Conservation (phyloP, 2,329 filamentous ascomycete genomes). For the Ustulina deusta region DNA sequence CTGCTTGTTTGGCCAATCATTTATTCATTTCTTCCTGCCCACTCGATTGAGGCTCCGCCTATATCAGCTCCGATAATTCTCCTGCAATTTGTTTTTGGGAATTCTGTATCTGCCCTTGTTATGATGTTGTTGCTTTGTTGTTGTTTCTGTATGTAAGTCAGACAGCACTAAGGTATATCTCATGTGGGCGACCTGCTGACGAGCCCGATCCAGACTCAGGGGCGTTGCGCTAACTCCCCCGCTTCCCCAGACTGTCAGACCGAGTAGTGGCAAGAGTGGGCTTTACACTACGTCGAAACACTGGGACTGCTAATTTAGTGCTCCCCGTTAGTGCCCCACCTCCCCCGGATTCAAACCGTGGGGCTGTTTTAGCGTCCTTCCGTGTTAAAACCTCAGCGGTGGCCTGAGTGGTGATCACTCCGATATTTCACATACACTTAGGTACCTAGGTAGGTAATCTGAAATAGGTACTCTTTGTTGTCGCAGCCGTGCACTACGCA, state of each 20-base stretch:
- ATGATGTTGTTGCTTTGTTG: not conserved
- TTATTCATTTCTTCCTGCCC: conserved; percentile 9
- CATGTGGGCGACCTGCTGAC: conserved; percentile 4
- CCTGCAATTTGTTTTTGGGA: not conserved
- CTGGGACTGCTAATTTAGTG: conserved; percentile 23
- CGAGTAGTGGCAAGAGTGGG: conserved; percentile 28
- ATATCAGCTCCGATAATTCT: not conserved
- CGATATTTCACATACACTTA: not conserved
- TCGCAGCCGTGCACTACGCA: not conserved
- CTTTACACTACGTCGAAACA: conserved; percentile 21
- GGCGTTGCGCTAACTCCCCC: conserved; percentile 29
- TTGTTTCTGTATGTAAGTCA: conserved; percentile 14
- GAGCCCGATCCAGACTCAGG: conserved; percentile 27
- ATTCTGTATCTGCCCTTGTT: not conserved
- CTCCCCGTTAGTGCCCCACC: conserved; percentile 26
- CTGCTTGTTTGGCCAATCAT: conserved; percentile 26
- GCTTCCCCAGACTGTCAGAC: conserved; percentile 38
- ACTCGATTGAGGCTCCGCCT: conserved; percentile 34
- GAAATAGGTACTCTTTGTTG: not conserved
- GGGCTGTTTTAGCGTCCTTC: conserved; percentile 6
- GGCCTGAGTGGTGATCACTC: not conserved
- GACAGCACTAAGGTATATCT: not conserved
- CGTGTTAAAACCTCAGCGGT: not conserved
- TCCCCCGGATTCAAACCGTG: conserved; percentile 35
- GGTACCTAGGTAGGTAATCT: no score